phyloP scores from a whole-genome alignment of 768 basidiomycete species.

The Mycena alexandri region DNA sequence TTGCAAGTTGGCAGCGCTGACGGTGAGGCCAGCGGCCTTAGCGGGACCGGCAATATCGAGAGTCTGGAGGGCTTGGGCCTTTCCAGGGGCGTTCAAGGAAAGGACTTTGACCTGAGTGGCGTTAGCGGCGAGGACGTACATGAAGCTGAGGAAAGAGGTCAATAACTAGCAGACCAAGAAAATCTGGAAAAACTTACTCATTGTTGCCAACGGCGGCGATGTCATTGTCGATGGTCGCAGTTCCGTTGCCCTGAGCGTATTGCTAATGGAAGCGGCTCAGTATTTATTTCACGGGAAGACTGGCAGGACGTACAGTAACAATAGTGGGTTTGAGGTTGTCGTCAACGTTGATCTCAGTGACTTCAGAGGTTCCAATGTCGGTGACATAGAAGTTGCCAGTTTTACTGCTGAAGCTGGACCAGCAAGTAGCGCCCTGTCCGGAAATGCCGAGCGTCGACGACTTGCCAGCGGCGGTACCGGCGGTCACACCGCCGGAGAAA shows the following conservation, averaged over 20 bases:
- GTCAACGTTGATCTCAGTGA: slow-evolving; percentile 63
- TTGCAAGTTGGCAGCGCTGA: slow-evolving; percentile 39
- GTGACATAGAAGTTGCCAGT: slow-evolving; percentile 61
- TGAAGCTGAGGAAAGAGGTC: slow-evolving; percentile 40
- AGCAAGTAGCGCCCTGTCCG: slow-evolving; percentile 58
- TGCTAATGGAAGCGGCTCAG: slow-evolving; percentile 43
- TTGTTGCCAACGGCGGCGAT: slow-evolving; percentile 52
- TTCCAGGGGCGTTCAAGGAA: slow-evolving; percentile 44
- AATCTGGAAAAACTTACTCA: slow-evolving; percentile 45
- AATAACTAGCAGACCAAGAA: background rate
- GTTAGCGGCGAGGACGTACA: slow-evolving; percentile 46
- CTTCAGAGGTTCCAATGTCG: slow-evolving; percentile 54
- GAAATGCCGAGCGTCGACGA: slow-evolving; percentile 50
- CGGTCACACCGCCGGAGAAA: slow-evolving; percentile 46
- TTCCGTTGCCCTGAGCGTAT: slow-evolving; percentile 52
- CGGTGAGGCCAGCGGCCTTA: slow-evolving; percentile 43
- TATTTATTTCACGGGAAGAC: background rate
- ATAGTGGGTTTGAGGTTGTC: slow-evolving; percentile 58
- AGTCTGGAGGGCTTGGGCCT: slow-evolving; percentile 42
- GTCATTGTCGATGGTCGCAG: slow-evolving; percentile 57
- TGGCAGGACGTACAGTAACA: slow-evolving; percentile 50
- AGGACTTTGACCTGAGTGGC: slow-evolving; percentile 45
- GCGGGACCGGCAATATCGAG: slow-evolving; percentile 43
- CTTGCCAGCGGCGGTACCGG: slow-evolving; percentile 43
- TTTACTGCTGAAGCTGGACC: slow-evolving; percentile 56